Conservation (phyloP, 2,329 filamentous ascomycete species). For the Aspergillus persii region DNA sequence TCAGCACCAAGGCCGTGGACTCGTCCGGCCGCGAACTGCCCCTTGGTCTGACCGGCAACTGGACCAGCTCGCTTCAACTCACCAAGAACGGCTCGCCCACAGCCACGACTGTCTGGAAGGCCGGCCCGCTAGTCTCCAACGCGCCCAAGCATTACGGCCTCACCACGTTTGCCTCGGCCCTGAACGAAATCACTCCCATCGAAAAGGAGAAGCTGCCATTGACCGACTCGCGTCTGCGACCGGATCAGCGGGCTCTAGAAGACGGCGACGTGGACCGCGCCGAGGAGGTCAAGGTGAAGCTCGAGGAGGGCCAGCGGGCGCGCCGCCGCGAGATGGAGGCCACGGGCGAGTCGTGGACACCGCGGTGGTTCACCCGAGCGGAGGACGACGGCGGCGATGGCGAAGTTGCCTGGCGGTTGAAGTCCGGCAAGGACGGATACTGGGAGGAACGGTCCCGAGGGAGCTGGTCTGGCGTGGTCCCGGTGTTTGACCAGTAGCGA, state of each 20-base stretch:
- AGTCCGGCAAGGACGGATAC: constrained; percentile 80
- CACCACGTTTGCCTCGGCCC: constrained; percentile 76
- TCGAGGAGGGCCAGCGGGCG: constrained; percentile 82
- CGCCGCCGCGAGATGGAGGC: constrained; percentile 74
- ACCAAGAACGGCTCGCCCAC: constrained; percentile 62
- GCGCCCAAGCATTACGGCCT: constrained; percentile 80
- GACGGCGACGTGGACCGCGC: constrained; percentile 77
- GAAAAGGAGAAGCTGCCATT: constrained; percentile 72
- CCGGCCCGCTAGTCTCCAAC: constrained; percentile 73
- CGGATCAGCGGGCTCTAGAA: constrained; percentile 84
- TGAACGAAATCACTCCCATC: constrained; percentile 84
- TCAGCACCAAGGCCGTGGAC: constrained; percentile 71
- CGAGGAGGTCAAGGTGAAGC: constrained; percentile 74
- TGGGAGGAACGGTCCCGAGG: constrained; percentile 80
- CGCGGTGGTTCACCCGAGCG: constrained; percentile 80
- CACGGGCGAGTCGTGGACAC: constrained; percentile 67
- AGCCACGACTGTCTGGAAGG: constrained; percentile 73
- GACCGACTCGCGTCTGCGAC: constrained; percentile 79
- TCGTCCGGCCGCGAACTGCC: constrained; percentile 64
- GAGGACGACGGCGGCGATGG: constrained; percentile 37
- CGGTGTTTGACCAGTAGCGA: constrained; percentile 49
- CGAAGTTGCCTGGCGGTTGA: constrained; percentile 65
- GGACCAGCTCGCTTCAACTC: constrained; percentile 72
- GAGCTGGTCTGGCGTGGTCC: constrained; percentile 60
- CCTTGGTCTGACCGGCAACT: constrained; percentile 73